These are phyloP conservation scores for Aspergillus sp. DNA, from an alignment of 2,329 filamentous ascomycete species.

Conservation along the genomic window DNA sequence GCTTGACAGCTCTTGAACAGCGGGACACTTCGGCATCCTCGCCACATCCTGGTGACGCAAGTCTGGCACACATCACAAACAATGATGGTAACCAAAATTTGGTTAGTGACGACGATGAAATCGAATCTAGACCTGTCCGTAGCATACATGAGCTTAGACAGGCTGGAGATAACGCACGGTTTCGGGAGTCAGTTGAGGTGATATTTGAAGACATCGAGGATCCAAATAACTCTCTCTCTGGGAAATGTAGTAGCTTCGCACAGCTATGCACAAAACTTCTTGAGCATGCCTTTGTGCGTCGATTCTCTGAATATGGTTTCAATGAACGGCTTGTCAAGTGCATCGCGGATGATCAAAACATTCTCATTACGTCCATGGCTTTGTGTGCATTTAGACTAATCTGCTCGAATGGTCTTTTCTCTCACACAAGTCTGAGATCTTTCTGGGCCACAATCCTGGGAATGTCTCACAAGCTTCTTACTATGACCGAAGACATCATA, in stretches of 20 bases:
- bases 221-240: constrained; percentile 45
- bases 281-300: constrained; percentile 41
- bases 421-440: constrained; percentile 29
- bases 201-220: constrained; percentile 62
- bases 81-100: constrained; percentile 16
- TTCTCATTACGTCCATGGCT: constrained; percentile 34
- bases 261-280: constrained; percentile 58
- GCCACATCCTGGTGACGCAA: constrained; percentile 6
- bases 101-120: constrained; percentile 50
- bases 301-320: constrained; percentile 71
- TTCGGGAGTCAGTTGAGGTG: constrained; percentile 56
- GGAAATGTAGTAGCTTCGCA: constrained; percentile 55
- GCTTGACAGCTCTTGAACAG: constrained; percentile 16
- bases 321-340: constrained; percentile 68
- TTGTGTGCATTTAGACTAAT: constrained; percentile 37
- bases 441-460: constrained; percentile 37
- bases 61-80: constrained; percentile 8
- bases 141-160: constrained; percentile 64
- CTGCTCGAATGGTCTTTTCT: constrained; percentile 28
- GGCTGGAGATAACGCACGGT: constrained; percentile 58
- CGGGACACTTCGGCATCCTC: neutral
- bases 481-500: constrained; percentile 31
- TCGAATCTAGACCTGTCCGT: constrained; percentile 49
- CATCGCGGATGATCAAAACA: constrained; percentile 61
- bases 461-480: constrained; percentile 30